Percentiles rank a stretch among this genome's conserved stretches.
phyloP scores from a whole-genome alignment of 2,329 filamentous ascomycete genomes.

The Diplodia mutila region DNA sequence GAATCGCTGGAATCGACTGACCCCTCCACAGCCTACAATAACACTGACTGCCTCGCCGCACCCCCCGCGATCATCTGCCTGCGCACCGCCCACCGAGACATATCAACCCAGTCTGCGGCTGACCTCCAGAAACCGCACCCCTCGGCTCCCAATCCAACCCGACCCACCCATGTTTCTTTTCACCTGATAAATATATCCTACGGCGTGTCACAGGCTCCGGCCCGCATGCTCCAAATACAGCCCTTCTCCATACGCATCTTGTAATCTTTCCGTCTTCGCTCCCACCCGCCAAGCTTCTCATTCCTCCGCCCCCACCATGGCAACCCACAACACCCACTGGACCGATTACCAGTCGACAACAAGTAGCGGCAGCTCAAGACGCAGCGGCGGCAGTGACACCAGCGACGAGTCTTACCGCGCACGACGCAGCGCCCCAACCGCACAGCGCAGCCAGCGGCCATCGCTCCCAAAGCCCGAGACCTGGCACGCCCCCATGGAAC shows the following conservation, averaged over 20 bases:
- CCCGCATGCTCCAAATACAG: background rate
- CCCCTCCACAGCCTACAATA: constrained; percentile 24
- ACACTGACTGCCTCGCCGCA: constrained; percentile 13
- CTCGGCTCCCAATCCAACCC: constrained; percentile 1
- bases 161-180: constrained; percentile 5
- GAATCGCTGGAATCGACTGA: constrained; percentile 21
- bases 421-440: constrained; percentile 38
- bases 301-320: constrained; percentile 1
- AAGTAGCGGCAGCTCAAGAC: constrained; percentile 22
- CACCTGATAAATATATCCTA: constrained; percentile 18
- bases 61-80: constrained; percentile 24
- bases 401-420: constrained; percentile 37
- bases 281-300: background rate
- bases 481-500: constrained; percentile 38
- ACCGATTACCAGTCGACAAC: constrained; percentile 18
- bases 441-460: constrained; percentile 32
- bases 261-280: background rate
- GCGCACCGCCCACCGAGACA: constrained; percentile 7
- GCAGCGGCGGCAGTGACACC: constrained; percentile 31
- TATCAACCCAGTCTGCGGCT: constrained; percentile 11
- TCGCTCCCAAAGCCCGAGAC: constrained; percentile 38
- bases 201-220: constrained; percentile 7
- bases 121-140: constrained; percentile 10
- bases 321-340: constrained; percentile 20
- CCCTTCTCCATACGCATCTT: background rate